Conservation (phyloP, 2,329 filamentous ascomycete genomes). For the Amauroascus verrucosus region DNA sequence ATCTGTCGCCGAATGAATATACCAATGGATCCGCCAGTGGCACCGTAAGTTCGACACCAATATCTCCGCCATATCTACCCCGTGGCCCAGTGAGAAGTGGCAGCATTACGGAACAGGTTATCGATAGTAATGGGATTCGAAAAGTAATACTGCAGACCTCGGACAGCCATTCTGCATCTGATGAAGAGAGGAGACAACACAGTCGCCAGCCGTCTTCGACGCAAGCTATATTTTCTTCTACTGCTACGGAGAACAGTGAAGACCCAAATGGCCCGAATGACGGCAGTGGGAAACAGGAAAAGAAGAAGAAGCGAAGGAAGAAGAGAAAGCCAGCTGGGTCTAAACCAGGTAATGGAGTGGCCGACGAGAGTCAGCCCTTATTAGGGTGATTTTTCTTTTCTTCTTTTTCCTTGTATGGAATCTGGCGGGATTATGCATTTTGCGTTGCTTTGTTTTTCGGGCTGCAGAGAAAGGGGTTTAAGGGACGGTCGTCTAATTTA, state of each 20-base stretch:
- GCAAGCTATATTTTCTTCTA: background rate
- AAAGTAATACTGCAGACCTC: constrained; percentile 65
- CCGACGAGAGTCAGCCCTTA: constrained; percentile 2
- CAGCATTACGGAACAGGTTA: constrained; percentile 68
- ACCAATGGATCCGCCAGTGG: background rate
- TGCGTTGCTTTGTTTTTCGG: background rate
- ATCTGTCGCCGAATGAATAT: constrained; percentile 20
- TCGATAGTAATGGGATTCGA: constrained; percentile 61
- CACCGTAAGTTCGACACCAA: background rate
- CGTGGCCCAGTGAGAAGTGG: constrained; percentile 55
- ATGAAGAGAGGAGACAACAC: constrained; percentile 1
- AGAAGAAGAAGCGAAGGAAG: constrained; percentile 14
- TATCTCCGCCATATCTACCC: constrained; percentile 28
- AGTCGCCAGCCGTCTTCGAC: background rate
- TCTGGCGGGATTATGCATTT: background rate
- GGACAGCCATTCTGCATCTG: constrained; percentile 6
- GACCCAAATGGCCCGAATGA: background rate
- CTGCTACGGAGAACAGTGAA: background rate
- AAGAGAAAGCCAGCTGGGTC: constrained; percentile 11
- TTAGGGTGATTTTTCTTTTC: background rate
- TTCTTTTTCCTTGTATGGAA: too few relatives aligned
- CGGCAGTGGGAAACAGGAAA: background rate
- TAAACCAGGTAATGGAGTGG: background rate
- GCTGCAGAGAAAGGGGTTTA: background rate
- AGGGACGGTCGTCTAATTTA: background rate